phyloP scores from a whole-genome alignment of 2,329 filamentous ascomycete genomes.

The Pseudogymnoascus sp. region DNA sequence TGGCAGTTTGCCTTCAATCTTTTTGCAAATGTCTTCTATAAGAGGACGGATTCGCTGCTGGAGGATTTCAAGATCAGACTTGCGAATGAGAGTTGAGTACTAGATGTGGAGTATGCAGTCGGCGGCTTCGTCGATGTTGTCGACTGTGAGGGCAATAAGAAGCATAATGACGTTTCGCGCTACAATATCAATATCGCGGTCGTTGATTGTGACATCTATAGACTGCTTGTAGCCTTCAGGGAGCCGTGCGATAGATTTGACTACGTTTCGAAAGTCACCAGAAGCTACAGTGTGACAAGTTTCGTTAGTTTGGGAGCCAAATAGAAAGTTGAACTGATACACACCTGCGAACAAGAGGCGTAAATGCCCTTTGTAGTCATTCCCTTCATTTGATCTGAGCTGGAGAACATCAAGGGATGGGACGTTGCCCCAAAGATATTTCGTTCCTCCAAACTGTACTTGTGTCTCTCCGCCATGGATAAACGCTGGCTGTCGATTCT shows the following conservation, averaged over 20 bases:
- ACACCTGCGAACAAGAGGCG: constrained; percentile 33
- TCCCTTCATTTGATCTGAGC: constrained; percentile 28
- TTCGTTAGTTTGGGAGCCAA: constrained; percentile 2
- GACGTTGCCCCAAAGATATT: constrained; percentile 36
- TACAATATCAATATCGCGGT: constrained; percentile 33
- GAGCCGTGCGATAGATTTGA: constrained; percentile 34
- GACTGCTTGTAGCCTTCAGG: constrained; percentile 24
- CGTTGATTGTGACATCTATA: constrained; percentile 33
- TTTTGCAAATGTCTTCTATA: constrained; percentile 30
- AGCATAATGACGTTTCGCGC: constrained; percentile 36
- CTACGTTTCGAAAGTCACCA: constrained; percentile 37
- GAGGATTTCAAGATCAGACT: neutral
- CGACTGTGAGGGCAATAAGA: constrained; percentile 26
- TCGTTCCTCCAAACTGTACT: constrained; percentile 18
- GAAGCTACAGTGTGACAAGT: constrained; percentile 31
- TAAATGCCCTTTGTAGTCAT: constrained; percentile 18
- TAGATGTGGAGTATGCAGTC: constrained; percentile 33
- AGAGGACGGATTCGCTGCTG: constrained; percentile 15
- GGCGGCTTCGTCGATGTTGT: neutral
- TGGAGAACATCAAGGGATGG: constrained; percentile 35
- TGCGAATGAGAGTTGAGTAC: constrained; percentile 34
- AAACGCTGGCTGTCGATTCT: constrained; percentile 11
- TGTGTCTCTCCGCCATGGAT: neutral
- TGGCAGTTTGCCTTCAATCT: constrained; percentile 26
- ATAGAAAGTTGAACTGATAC: constrained; percentile 14